These are phyloP conservation scores for Suillus americanus DNA, from an alignment of 768 basidiomycete species.

Conservation along the genomic window DNA sequence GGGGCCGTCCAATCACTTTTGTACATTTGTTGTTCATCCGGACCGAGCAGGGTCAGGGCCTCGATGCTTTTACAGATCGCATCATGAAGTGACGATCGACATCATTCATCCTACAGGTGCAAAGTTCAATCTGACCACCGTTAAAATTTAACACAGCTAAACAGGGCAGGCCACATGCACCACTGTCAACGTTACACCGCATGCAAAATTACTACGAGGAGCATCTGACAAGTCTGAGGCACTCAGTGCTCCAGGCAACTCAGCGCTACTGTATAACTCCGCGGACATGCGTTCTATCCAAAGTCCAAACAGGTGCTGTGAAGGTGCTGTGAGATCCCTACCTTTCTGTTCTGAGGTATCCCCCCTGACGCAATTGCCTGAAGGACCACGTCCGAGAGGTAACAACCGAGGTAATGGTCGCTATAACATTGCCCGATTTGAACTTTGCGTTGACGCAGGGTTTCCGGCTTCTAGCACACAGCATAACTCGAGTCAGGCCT, in stretches of 20 bases:
- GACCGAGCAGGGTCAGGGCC: not conserved
- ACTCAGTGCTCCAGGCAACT: not conserved
- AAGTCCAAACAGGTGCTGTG: not conserved
- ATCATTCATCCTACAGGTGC: not conserved
- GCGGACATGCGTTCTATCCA: not conserved
- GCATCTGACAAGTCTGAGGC: not conserved
- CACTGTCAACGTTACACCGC: not conserved
- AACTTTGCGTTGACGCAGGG: not conserved
- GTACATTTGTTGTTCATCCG: slow-evolving; percentile 22
- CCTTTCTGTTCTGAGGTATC: not conserved
- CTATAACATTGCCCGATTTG: not conserved
- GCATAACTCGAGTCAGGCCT: not conserved
- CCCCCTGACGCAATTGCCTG: not conserved
- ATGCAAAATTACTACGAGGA: not conserved
- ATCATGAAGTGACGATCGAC: slow-evolving; percentile 2
- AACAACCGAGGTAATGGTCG: not conserved
- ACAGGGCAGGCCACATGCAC: not conserved
- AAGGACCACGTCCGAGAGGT: not conserved
- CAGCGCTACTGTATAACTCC: not conserved
- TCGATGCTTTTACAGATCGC: not conserved
- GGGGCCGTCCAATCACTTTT: not conserved
- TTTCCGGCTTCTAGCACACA: not conserved
- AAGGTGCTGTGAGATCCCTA: not conserved
- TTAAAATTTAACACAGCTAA: not conserved
- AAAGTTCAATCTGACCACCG: not conserved